phyloP scores from a whole-genome alignment of 2,329 filamentous ascomycete genomes.

The Zasmidium angulare region DNA sequence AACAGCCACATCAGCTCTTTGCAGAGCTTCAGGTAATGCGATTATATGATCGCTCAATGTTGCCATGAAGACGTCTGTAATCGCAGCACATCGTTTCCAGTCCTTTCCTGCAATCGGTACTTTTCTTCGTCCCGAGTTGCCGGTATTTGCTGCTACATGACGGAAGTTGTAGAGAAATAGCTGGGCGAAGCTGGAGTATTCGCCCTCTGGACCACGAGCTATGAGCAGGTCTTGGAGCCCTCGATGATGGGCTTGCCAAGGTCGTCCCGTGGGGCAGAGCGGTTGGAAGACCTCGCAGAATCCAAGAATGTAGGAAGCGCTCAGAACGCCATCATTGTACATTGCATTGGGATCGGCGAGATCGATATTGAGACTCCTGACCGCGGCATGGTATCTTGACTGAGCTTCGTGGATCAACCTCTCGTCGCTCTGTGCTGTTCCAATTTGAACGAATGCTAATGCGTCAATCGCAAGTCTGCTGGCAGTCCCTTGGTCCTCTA shows the following conservation, averaged over 20 bases:
- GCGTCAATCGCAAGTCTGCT: slow-evolving; percentile 8
- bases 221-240: slow-evolving; percentile 8
- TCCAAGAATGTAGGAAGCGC: slow-evolving; percentile 8
- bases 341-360: slow-evolving; percentile 5
- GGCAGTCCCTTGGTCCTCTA: slow-evolving; percentile 1
- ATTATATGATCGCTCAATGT: slow-evolving; percentile 9
- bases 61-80: slow-evolving; percentile 7
- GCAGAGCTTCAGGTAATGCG: slow-evolving; percentile 2
- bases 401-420: slow-evolving; percentile 7
- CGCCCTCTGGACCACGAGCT: slow-evolving; percentile 1
- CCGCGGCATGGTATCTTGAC: slow-evolving; percentile 6
- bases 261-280: background rate
- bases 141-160: slow-evolving; percentile 4
- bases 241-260: slow-evolving; percentile 5
- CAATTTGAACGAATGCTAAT: slow-evolving; percentile 5
- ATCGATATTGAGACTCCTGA: slow-evolving; percentile 6
- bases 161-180: slow-evolving; percentile 9
- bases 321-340: slow-evolving; percentile 9
- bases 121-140: background rate
- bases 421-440: slow-evolving; percentile 5
- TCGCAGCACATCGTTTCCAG: slow-evolving; percentile 7
- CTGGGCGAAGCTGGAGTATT: slow-evolving; percentile 9
- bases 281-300: slow-evolving; percentile 7
- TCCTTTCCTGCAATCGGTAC: slow-evolving; percentile 4
- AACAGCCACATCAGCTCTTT: slow-evolving; percentile 5